Conservation (phyloP, 139 green algal species). For the Asterochloris sp. region DNA sequence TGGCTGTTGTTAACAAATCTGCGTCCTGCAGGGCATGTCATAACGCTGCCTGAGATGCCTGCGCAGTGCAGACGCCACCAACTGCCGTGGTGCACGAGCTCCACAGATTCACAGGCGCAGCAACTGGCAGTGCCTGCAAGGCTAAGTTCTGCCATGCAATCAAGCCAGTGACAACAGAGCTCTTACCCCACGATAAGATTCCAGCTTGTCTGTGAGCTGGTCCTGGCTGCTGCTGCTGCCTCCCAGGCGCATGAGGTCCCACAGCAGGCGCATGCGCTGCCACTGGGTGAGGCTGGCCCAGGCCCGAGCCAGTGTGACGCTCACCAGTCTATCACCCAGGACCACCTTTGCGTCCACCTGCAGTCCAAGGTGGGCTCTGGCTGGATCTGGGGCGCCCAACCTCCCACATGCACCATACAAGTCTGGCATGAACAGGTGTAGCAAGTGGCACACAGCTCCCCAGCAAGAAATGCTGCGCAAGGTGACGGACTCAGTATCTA, state of each 20-base stretch:
- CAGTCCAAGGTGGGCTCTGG: not conserved
- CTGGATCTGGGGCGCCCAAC: not conserved
- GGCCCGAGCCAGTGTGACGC: slow-evolving; percentile 45
- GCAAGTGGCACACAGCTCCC: no score
- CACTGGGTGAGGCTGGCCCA: slow-evolving; percentile 43
- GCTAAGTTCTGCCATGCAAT: no score
- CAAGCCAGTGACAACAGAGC: not conserved
- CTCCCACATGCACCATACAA: not conserved
- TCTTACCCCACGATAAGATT: not conserved
- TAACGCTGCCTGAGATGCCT: no score
- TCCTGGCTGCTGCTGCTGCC: slow-evolving; percentile 11
- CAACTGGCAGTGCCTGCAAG: not conserved
- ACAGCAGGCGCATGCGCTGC: slow-evolving; percentile 40
- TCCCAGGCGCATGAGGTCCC: slow-evolving; percentile 40
- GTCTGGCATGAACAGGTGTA: no score
- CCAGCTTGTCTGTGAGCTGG: not conserved
- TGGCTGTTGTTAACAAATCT: slow-evolving; percentile 38
- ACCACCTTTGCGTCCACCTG: slow-evolving; percentile 35
- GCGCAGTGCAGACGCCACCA: no score
- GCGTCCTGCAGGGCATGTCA: slow-evolving; percentile 30
- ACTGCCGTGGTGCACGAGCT: no score
- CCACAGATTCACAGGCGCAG: not conserved
- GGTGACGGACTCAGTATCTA: not conserved
- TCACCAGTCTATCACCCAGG: slow-evolving; percentile 47
- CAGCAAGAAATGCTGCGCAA: no score